These are phyloP conservation scores for Xylaria sp. DNA, from an alignment of 2,329 filamentous ascomycete species.

Conservation along the genomic window DNA sequence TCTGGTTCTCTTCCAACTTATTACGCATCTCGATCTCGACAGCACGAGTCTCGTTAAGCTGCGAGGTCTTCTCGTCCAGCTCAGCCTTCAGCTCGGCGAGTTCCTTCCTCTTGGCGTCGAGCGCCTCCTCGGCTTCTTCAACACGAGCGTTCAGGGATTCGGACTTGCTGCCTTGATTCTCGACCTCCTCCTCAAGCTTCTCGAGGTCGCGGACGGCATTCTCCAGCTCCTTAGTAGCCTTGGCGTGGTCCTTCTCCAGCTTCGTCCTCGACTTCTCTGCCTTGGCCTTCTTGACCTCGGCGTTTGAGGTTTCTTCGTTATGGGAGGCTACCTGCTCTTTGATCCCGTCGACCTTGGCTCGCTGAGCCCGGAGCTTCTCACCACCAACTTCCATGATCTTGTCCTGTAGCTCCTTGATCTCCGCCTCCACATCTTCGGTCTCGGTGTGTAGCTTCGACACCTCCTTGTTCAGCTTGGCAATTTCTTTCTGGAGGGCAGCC, in stretches of 20 bases:
- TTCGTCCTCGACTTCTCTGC: slow-evolving; percentile 91
- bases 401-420: slow-evolving; percentile 90
- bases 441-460: slow-evolving; percentile 79
- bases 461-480: slow-evolving; percentile 74
- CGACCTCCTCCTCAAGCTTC: slow-evolving; percentile 76
- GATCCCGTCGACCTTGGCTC: slow-evolving; percentile 84
- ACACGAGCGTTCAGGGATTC: slow-evolving; percentile 73
- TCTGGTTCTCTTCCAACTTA: slow-evolving; percentile 95
- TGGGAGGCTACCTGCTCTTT: slow-evolving; percentile 84
- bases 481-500: slow-evolving; percentile 73
- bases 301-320: slow-evolving; percentile 79
- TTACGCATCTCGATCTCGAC: slow-evolving; percentile 98
- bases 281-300: slow-evolving; percentile 87
- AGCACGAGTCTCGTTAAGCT: slow-evolving; percentile 86
- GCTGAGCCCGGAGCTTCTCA: slow-evolving; percentile 87
- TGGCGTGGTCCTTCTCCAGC: slow-evolving; percentile 79
- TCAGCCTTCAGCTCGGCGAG: slow-evolving; percentile 79
- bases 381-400: slow-evolving; percentile 99
- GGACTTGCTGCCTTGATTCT: slow-evolving; percentile 74
- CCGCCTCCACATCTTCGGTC: slow-evolving; percentile 86
- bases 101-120: slow-evolving; percentile 79
- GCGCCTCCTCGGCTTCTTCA: slow-evolving; percentile 78
- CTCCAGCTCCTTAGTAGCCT: slow-evolving; percentile 79
- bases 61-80: slow-evolving; percentile 80
- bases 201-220: slow-evolving; percentile 73